A percentile compares a stretch with the other conserved stretches of the same genome.
Conservation (phyloP, 2,329 filamentous ascomycete species). For the Xylaria digitata region DNA sequence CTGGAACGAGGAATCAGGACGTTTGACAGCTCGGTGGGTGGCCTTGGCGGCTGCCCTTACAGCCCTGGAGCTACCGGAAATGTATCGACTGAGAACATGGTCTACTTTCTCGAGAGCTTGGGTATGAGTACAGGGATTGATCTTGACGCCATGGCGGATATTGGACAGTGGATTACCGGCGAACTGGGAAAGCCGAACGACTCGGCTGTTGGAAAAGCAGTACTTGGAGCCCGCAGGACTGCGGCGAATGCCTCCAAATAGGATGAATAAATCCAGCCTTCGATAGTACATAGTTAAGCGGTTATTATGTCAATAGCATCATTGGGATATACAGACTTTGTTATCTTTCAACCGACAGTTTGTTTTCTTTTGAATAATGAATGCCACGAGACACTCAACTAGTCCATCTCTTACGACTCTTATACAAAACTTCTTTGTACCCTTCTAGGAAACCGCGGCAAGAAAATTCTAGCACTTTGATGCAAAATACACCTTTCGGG, state of each 20-base stretch:
- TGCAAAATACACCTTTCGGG: no score
- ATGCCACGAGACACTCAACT: no score
- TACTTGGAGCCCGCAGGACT: conserved; percentile 47
- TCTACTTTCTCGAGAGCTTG: conserved; percentile 62
- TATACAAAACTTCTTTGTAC: no score
- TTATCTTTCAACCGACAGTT: no score
- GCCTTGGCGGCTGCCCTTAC: conserved; percentile 75
- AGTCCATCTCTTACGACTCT: no score
- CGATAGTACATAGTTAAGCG: conserved; percentile 11
- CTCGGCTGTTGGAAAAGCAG: conserved; percentile 49
- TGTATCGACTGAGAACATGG: conserved; percentile 60
- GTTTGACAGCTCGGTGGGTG: conserved; percentile 75
- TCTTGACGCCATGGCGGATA: conserved; percentile 63
- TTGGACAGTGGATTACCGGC: conserved; percentile 68
- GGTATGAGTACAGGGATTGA: conserved; percentile 70
- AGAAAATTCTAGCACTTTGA: no score
- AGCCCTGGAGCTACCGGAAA: conserved; percentile 77
- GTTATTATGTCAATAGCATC: neutral
- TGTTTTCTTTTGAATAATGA: neutral
- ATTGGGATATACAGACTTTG: no score
- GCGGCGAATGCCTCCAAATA: conserved; percentile 21
- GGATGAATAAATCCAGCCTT: neutral
- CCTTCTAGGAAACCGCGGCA: no score
- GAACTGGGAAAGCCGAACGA: conserved; percentile 61
- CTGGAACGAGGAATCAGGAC: conserved; percentile 71